phyloP scores from a whole-genome alignment of 495 filamentous ascomycete genomes.

The Aspergillus carlsbadensis region DNA sequence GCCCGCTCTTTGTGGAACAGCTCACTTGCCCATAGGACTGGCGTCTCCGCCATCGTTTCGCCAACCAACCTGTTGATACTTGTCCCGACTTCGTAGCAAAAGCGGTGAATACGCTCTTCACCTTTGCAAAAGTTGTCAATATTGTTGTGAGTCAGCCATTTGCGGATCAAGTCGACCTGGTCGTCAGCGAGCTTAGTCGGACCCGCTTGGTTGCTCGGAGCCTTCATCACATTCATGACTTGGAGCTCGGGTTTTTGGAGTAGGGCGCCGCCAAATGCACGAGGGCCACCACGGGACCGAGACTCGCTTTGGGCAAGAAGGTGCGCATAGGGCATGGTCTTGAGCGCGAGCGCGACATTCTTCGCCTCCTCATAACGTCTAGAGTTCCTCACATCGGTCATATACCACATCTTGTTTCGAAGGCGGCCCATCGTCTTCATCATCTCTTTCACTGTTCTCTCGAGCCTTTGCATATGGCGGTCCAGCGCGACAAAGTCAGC shows the following conservation, averaged over 20 bases:
- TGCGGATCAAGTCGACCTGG: slow-evolving; percentile 80
- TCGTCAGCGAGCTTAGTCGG: slow-evolving; percentile 96
- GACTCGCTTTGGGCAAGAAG: slow-evolving; percentile 40
- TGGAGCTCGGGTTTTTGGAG: slow-evolving; percentile 84
- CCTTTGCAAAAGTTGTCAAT: slow-evolving; percentile 95
- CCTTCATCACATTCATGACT: slow-evolving; percentile 82
- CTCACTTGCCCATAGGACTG: slow-evolving; percentile 90
- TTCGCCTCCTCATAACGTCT: slow-evolving; percentile 85
- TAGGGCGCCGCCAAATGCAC: slow-evolving; percentile 55
- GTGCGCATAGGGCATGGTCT: slow-evolving; percentile 73
- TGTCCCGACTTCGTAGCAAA: slow-evolving; percentile 85
- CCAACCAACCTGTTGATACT: slow-evolving; percentile 86
- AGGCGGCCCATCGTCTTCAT: slow-evolving; percentile 38
- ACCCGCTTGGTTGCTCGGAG: slow-evolving; percentile 78
- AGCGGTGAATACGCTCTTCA: slow-evolving; percentile 92
- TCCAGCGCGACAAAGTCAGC: slow-evolving; percentile 38
- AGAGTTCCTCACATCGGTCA: slow-evolving; percentile 92
- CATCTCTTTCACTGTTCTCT: slow-evolving; percentile 34
- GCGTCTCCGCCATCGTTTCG: slow-evolving; percentile 80
- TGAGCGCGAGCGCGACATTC: slow-evolving; percentile 81
- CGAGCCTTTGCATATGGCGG: slow-evolving; percentile 37
- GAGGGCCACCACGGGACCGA: slow-evolving; percentile 53
- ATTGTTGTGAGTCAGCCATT: slow-evolving; percentile 77
- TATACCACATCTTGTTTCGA: slow-evolving; percentile 98
- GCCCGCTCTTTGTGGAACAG: slow-evolving; percentile 78